These are phyloP conservation scores for Botrytis fabae DNA, from an alignment of 2,329 filamentous ascomycete species.

Conservation along the genomic window DNA sequence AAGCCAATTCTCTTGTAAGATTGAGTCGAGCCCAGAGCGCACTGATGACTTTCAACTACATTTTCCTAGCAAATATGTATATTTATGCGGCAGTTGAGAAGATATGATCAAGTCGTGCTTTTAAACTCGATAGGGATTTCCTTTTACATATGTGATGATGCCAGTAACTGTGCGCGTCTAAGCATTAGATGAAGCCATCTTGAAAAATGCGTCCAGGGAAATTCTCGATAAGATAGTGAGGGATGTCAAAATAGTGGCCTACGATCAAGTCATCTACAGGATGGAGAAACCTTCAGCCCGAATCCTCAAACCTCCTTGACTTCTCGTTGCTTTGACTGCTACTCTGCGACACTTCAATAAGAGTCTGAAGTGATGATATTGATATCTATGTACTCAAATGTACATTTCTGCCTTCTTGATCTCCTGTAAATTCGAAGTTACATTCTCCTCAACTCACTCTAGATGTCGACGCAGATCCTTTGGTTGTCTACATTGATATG, in stretches of 20 bases:
- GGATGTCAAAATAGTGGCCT: not conserved
- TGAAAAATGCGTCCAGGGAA: not conserved
- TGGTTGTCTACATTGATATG: not conserved
- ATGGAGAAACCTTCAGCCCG: not conserved
- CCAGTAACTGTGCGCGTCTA: not conserved
- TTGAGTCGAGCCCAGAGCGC: not conserved
- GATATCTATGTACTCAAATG: not conserved
- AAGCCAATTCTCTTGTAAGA: not conserved
- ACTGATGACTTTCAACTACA: not conserved
- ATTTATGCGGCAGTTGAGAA: not conserved
- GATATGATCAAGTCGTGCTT: not conserved
- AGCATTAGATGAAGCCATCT: not conserved
- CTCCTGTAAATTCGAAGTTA: not conserved
- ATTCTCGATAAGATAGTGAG: not conserved
- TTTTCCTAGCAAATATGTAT: not conserved
- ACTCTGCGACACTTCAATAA: not conserved
- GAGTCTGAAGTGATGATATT: rapidly evolving
- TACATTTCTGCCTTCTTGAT: not conserved
- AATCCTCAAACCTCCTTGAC: rapidly evolving
- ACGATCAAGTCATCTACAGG: not conserved
- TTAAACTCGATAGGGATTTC: not conserved
- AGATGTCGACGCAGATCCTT: not conserved
- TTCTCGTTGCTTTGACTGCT: not conserved
- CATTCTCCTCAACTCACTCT: not conserved
- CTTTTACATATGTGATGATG: not conserved